Evolutionary conservation across 2,329 filamentous ascomycete genomes (phyloP), one percentile per base, ranked within the genome.

Genomic region (Exserohilum rostratum): DNA sequence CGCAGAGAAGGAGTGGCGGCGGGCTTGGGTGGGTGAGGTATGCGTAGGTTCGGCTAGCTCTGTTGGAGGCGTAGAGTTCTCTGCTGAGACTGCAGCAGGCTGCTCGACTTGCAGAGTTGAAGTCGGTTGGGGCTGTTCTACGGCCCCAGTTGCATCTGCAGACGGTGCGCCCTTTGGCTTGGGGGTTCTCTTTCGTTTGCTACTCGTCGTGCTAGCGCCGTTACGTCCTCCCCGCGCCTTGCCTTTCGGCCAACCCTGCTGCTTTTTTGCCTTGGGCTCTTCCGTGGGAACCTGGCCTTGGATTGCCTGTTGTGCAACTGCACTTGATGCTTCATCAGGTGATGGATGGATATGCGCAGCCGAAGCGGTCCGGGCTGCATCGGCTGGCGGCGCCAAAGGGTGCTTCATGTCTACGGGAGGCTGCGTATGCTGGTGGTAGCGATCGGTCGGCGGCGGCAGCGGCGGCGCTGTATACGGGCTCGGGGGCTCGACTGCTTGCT

Each of bases 231-330:
- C 76, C 40, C 77, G 71, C 12, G 78, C 73, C 57, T 80, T 81
- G 31, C 77, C 78, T 62, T 80, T 81, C 11, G 78, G 76, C 76
- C 74, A 77, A 11, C 77, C 76, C 55, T 78, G 73, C 51, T 72
- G 66, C 51, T 69, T 71, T 51, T 74, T 76, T 2, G 66, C 57
- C 54, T 72, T 75, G 35, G 65, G 57, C n/a, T 67, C 64, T 58
- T 76, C 57, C 45, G 50, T 11, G 10, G 52, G 45, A 29, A 30
- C 51, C 27, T 33, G 40, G 30, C 62, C 59, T 22, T 64, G 59
- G 31, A 55, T 50, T 3, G 31, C 53, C 33, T 61, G 55, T 31
- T 58, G 61, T 43, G 57, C 46, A 20, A 53, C 43, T 9, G 57
- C 20, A 43, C 39, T 47, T 22, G 52, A 51, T 15, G 50, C 46